Conservation (phyloP, 2,329 filamentous ascomycete genomes). For the Dactylonectria estremocensis region DNA sequence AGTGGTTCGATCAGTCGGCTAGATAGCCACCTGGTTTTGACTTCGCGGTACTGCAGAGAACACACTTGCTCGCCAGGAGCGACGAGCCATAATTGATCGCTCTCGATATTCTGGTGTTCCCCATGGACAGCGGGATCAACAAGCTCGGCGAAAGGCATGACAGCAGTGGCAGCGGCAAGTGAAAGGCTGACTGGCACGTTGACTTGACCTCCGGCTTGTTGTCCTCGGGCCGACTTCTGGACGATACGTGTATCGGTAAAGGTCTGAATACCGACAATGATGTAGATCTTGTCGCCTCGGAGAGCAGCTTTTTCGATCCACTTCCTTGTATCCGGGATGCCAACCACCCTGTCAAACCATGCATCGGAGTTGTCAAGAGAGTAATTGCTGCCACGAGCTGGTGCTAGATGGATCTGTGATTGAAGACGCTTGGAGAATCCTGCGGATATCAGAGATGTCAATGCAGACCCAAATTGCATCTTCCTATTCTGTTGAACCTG, state of each 20-base stretch:
- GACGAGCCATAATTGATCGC: not conserved
- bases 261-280: not conserved
- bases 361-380: slow-evolving; percentile 1
- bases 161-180: not conserved
- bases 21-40: slow-evolving; percentile 7
- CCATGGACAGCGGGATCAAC: not conserved
- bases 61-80: slow-evolving; percentile 8
- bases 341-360: slow-evolving; percentile 5
- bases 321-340: not conserved
- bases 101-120: slow-evolving; percentile 1
- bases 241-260: slow-evolving; percentile 3
- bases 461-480: not conserved
- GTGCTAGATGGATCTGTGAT: not conserved
- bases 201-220: slow-evolving; percentile 2
- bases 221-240: not conserved
- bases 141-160: slow-evolving; percentile 5
- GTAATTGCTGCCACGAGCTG: slow-evolving; percentile 1
- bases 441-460: slow-evolving; percentile 10
- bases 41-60: slow-evolving; percentile 2
- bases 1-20: not conserved
- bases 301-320: slow-evolving; percentile 5
- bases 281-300: not conserved
- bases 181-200: slow-evolving; percentile 6
- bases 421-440: slow-evolving; percentile 2
- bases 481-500: not conserved